phyloP scores from a whole-genome alignment of 2,329 filamentous ascomycete species.

The Trichoderma cornu-damae region DNA sequence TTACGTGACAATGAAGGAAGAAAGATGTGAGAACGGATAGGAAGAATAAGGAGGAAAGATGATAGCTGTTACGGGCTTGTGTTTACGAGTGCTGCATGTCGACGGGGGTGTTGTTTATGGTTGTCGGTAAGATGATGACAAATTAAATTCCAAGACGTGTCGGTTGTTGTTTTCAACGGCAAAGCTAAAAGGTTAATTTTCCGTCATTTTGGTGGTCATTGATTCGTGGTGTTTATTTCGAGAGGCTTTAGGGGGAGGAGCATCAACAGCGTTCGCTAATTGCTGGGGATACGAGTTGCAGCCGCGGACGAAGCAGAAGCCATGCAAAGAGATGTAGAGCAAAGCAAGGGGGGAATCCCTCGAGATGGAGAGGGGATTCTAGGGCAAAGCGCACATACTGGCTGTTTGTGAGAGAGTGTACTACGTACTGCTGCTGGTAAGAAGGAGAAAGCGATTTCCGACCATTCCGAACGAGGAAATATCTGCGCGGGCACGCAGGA shows the following conservation, averaged over 20 bases:
- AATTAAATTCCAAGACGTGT: not conserved
- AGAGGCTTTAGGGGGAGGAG: too few relatives aligned
- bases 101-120: not conserved
- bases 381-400: not conserved
- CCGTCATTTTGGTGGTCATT: not conserved
- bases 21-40: not conserved
- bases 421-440: too few relatives aligned
- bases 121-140: not conserved
- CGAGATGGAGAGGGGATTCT: not conserved
- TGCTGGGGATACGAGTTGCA: too few relatives aligned
- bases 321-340: not conserved
- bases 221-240: not conserved
- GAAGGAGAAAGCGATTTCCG: not conserved
- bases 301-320: too few relatives aligned
- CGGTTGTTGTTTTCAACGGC: not conserved
- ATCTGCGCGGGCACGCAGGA: slow-evolving; percentile 7
- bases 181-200: slow-evolving; percentile 4
- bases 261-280: too few relatives aligned
- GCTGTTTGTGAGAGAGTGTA: too few relatives aligned
- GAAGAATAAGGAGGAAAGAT: not conserved
- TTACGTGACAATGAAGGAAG: not conserved
- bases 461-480: slow-evolving; percentile 15
- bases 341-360: not conserved
- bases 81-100: not conserved
- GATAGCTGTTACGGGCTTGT: not conserved